Conservation (phyloP, 257 asterid species). For the Mitragyna speciosa region DNA sequence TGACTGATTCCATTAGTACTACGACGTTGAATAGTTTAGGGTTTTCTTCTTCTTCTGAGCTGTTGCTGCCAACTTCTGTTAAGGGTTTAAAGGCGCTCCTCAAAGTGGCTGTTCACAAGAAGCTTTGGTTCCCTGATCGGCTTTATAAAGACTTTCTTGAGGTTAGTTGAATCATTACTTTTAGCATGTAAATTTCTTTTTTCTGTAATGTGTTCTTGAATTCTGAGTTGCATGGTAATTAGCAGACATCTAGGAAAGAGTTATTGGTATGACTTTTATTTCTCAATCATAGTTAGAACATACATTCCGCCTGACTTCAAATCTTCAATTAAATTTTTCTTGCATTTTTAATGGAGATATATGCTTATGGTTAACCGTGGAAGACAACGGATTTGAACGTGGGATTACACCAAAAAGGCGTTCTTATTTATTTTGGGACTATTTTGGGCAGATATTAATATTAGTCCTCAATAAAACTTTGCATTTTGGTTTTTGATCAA, state of each 20-base stretch:
- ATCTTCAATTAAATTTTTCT: too few species aligned
- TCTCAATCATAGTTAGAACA: background rate
- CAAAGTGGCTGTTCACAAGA: constrained; percentile 68
- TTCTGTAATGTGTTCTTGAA: background rate
- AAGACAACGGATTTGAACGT: background rate
- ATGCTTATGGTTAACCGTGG: background rate
- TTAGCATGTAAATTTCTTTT: background rate
- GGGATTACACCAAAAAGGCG: background rate
- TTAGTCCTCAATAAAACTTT: too few species aligned
- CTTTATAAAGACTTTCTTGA: constrained; percentile 77
- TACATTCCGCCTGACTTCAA: background rate
- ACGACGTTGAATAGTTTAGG: constrained; percentile 59
- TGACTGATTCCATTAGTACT: constrained; percentile 70
- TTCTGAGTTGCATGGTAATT: background rate
- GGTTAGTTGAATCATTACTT: constrained; percentile 37
- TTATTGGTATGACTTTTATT: background rate
- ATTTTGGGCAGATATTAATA: too few species aligned
- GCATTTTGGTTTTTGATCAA: too few species aligned
- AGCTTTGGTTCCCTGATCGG: constrained; percentile 88
- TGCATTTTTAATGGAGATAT: background rate
- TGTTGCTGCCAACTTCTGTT: constrained; percentile 67
- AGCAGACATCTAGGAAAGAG: background rate
- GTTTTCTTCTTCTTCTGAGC: constrained; percentile 69
- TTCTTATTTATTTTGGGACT: too few species aligned
- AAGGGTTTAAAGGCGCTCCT: constrained; percentile 74